Evolutionary conservation across 2,329 filamentous ascomycete genomes (phyloP).

Genomic region (Lachnellula willkommii): DNA sequence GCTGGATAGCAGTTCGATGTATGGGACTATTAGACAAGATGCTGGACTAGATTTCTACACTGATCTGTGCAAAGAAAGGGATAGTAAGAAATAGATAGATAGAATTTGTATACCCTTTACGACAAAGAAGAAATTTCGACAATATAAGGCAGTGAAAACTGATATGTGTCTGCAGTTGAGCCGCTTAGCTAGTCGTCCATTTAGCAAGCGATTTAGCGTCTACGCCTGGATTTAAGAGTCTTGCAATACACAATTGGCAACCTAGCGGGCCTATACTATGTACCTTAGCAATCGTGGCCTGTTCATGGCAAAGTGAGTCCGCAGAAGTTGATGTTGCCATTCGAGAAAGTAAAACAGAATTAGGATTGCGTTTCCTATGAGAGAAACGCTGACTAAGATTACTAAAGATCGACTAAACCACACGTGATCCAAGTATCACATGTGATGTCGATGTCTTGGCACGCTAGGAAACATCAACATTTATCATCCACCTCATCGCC

Average conservation of each 20-base stretch:
- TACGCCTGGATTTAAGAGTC: slow-evolving; percentile 2
- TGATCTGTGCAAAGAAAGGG: slow-evolving; percentile 26
- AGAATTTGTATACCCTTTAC: too few species aligned
- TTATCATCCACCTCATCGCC: background rate
- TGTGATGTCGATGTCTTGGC: background rate
- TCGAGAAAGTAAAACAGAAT: background rate
- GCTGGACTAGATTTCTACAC: slow-evolving; percentile 42
- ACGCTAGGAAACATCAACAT: background rate
- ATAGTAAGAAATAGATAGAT: slow-evolving; percentile 3
- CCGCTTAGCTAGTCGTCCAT: background rate
- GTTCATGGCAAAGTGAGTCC: background rate
- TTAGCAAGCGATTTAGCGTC: background rate
- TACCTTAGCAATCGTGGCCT: background rate
- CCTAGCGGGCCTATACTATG: background rate
- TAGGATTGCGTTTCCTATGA: background rate
- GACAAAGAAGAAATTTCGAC: too few species aligned
- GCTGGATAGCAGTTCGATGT: slow-evolving; percentile 47
- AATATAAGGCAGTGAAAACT: too few species aligned
- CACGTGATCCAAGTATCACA: too few species aligned
- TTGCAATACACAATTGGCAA: background rate
- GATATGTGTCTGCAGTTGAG: too few species aligned
- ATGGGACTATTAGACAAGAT: slow-evolving; percentile 41
- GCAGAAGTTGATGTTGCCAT: background rate
- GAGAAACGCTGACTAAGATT: background rate
- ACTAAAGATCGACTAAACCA: too few species aligned